Evolutionary conservation across 441 rosid genomes (phyloP).

Genomic region (Syzygium syzygioides): DNA sequence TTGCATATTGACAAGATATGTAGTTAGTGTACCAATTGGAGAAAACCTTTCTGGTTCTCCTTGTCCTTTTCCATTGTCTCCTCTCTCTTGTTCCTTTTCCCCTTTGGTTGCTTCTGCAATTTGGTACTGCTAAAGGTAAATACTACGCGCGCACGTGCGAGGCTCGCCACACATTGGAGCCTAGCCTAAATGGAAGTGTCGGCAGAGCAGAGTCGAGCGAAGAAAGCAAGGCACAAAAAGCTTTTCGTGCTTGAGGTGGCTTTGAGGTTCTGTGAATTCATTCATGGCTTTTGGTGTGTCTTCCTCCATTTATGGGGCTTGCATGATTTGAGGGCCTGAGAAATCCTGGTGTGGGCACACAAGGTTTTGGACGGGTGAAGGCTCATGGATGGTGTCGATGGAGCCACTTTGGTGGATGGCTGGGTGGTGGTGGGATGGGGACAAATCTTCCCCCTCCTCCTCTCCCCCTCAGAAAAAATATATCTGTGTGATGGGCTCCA

Average conservation of each 20-base stretch:
- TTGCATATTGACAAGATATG: neutral
- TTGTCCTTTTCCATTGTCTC: neutral
- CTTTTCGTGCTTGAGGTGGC: neutral
- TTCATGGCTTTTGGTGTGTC: neutral
- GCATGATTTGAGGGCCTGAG: neutral
- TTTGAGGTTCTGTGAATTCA: neutral
- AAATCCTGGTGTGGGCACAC: neutral
- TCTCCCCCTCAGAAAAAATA: neutral
- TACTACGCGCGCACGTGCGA: neutral
- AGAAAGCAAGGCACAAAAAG: neutral
- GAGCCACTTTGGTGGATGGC: neutral
- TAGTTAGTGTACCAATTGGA: neutral
- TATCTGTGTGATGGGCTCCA: conserved; percentile 1
- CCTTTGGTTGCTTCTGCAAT: neutral
- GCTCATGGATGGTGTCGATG: neutral
- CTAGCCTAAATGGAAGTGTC: neutral
- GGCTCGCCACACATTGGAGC: neutral
- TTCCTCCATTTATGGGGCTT: neutral
- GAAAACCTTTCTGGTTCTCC: neutral
- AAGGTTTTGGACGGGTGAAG: neutral
- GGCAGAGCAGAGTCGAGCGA: neutral
- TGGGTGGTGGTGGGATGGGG: neutral
- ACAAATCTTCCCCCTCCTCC: conserved; percentile 2
- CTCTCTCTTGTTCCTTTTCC: neutral
- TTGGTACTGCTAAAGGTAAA: neutral